These are phyloP conservation scores for Clarireedia paspali DNA, from an alignment of 2,329 filamentous ascomycete species.

Conservation along the genomic window DNA sequence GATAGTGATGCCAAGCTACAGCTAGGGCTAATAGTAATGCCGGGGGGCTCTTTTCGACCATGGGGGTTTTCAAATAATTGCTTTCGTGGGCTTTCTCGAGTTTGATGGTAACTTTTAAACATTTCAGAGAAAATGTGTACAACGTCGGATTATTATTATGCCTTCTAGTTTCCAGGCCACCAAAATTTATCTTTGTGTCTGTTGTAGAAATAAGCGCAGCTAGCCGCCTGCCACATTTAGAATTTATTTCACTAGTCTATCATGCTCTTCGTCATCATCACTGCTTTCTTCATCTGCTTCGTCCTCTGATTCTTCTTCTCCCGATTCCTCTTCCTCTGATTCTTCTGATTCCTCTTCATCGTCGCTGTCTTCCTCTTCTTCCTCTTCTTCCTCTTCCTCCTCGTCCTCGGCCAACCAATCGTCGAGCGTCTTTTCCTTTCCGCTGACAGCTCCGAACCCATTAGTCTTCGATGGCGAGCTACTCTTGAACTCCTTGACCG, in stretches of 20 bases:
- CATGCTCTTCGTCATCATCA: slow-evolving; percentile 23
- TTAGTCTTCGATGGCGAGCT: slow-evolving; percentile 39
- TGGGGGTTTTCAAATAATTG: slow-evolving; percentile 5
- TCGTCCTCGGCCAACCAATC: slow-evolving; percentile 72
- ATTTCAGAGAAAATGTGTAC: background rate
- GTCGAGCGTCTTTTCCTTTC: slow-evolving; percentile 69
- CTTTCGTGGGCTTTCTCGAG: background rate
- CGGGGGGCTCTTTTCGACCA: slow-evolving; percentile 15
- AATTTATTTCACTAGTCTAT: slow-evolving; percentile 28
- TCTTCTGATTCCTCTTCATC: slow-evolving; percentile 30
- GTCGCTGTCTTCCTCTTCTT: slow-evolving; percentile 41
- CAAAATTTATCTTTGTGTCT: slow-evolving; percentile 1
- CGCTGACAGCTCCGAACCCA: slow-evolving; percentile 30
- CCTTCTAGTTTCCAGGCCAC: slow-evolving; percentile 13
- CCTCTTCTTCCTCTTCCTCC: slow-evolving; percentile 37
- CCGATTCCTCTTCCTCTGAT: slow-evolving; percentile 1
- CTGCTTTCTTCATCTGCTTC: slow-evolving; percentile 29
- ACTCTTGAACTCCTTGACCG: slow-evolving; percentile 33
- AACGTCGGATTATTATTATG: slow-evolving; percentile 5
- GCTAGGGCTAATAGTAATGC: slow-evolving; percentile 24
- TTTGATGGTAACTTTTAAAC: too few relatives aligned
- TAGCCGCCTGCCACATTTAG: background rate
- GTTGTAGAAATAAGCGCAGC: background rate
- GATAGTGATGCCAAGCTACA: slow-evolving; percentile 17
- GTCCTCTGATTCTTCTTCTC: slow-evolving; percentile 1